Base-by-base conservation (phyloP, 177 flowering plant genomes). In the Vitis hybrid region DNA sequence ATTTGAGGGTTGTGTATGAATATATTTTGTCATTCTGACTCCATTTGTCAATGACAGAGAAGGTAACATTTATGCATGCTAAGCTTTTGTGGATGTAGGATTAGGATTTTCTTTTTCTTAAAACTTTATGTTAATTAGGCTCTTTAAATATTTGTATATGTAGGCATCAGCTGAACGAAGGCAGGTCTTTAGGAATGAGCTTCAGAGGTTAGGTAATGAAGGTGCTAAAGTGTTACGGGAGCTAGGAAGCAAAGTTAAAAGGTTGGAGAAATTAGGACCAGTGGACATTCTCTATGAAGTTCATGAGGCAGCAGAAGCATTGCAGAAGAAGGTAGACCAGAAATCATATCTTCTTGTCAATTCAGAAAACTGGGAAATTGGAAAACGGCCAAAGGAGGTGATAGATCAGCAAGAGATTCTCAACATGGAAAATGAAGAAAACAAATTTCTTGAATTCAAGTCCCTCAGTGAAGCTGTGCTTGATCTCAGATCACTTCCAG, bases 341-440 rank as follows among this genome's bases (percentile, higher is more conserved):
- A 86, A 83, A 71, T 86, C 90, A 0, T 85, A 83, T 74, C 77
- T 84, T 50, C 80, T 86, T 52, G 85, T 86, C 59, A 80, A 79
- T 73, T 73, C 90, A 8, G 86, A 83, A 70, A 69, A 78, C 68
- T 86, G 88, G 90, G 84, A 81, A 77, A 83, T 80, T 63, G 84
- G 89, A 21, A 82, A 68, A 49, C 77, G 80, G 27, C 70, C 69
- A 12, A 66, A 71, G n/a, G 72, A 48, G 8, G 50, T 14, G 27
- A 63, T 63, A 5, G 76, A 80, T 14, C 70, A 81, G 15, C 83
- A 79, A 75, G 80, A 76, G 41, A 49, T 70, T 11, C 11, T 76
- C 12, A 59, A 56, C 67, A 66, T 71, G 66, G 77, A 73, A 17
- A 79, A 77, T 17, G 81, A 78, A 9, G 76, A 76, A 69, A 74